Evolutionary conservation across 257 asterid species (phyloP), one percentile per base, ranked within the genome.

Genomic region (Henckelia pumila): DNA sequence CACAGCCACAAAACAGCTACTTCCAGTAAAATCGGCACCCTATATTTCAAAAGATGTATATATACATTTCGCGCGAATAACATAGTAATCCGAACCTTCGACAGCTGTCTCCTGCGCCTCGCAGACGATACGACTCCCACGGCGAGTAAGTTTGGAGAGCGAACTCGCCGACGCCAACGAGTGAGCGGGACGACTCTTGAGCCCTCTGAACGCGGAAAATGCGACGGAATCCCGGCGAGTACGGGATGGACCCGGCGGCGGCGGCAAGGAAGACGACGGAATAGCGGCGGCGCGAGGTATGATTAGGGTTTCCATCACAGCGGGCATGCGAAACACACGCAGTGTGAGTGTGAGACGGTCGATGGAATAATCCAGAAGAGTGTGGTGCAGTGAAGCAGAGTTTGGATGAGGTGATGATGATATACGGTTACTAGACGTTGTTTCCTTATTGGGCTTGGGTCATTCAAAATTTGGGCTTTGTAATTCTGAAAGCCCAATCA

Each of bases 101-200:
- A 79, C 73, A 33, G 92, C 85, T 7, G 95, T 80, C 4, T 88
- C 75, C 80, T 84, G 92, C 2, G 96, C 92, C 72, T 92, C 96
- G 82, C 96, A 89, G 28, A 86, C 87, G 73, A 92, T 86, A 63
- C 84, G 75, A 52, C 72, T 61, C 50, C 83, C 85, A 24, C 89
- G 74, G 68, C 75, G 82, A 66, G 73, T 63, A 60, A 76, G 63
- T 62, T 66, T 80, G 8, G 86, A 72, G 49, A 23, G 70, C 21
- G 79, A 84, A 47, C 50, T 69, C n/a, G 77, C 66, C 57, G 86
- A 81, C 2, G 74, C 69, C 0, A 85, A 64, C 4, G 90, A 80
- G n/a, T 86, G 89, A 57, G 80, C 20, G 5, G 72, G 70, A 52
- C 80, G 91, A 80, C 84, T 66, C 95, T 80, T 89, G 66, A 85